Conservation (phyloP, 768 basidiomycete genomes). For the Phaffia australis region DNA sequence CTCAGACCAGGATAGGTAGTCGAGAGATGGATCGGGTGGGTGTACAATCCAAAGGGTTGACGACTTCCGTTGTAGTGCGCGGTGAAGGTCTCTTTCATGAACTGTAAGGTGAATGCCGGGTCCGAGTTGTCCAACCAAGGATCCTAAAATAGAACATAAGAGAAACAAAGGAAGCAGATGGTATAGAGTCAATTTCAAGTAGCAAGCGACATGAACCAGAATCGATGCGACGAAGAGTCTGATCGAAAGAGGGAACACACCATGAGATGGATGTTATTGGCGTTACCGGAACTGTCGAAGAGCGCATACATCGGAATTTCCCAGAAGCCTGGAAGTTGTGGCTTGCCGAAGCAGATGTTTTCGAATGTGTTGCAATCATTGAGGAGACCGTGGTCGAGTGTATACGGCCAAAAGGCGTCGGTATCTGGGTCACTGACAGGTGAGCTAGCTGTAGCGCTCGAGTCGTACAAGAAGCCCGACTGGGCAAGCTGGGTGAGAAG, state of each 20-base stretch:
- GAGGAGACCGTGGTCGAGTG: conserved; percentile 62
- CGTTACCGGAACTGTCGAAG: conserved; percentile 51
- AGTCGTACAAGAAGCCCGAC: conserved; percentile 47
- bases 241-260: no score
- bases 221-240: no score
- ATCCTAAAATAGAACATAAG: conserved; percentile 52
- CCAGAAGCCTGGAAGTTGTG: conserved; percentile 67
- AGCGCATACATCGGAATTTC: conserved; percentile 72
- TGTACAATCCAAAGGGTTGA: conserved; percentile 70
- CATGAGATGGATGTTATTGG: conserved; percentile 28
- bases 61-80: conserved; percentile 63
- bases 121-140: conserved; percentile 51
- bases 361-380: conserved; percentile 57
- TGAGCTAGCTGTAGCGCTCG: conserved; percentile 50
- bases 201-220: no score
- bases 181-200: no score
- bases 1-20: conserved; percentile 37
- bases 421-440: conserved; percentile 57
- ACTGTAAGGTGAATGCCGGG: conserved; percentile 9
- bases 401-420: conserved; percentile 63
- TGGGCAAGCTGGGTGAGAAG: conserved; percentile 40
- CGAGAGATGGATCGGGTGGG: conserved; percentile 67
- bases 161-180: conserved; percentile 38
- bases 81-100: conserved; percentile 60
- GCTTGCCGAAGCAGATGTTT: conserved; percentile 56